These are phyloP conservation scores for Fraxinus greggii DNA, from an alignment of 305 asterid genomes.

Conservation along the genomic window DNA sequence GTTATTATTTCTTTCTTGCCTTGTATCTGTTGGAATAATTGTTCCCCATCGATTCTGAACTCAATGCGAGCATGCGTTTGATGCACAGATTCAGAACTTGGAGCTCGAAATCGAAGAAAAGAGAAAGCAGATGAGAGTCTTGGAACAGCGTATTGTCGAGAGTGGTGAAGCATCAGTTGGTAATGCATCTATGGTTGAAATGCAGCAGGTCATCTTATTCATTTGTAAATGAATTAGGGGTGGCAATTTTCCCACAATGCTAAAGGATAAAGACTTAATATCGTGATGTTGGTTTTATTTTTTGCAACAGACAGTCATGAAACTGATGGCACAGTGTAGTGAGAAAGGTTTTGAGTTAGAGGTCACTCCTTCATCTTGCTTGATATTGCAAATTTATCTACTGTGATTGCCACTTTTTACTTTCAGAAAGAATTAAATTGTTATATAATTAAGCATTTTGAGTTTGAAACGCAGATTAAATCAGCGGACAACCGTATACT, in stretches of 20 bases:
- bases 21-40: slow-evolving; percentile 18
- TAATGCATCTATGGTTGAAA: slow-evolving; percentile 77
- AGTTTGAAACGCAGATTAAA: slow-evolving; percentile 65
- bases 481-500: slow-evolving; percentile 94
- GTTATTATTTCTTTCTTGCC: slow-evolving; percentile 8
- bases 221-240: slow-evolving; percentile 4
- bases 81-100: slow-evolving; percentile 70
- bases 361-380: slow-evolving; percentile 38
- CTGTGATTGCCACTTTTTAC: slow-evolving; percentile 22
- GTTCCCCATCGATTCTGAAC: slow-evolving; percentile 17
- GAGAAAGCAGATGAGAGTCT: slow-evolving; percentile 71
- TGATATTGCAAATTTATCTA: slow-evolving; percentile 15
- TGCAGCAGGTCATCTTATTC: slow-evolving; percentile 73
- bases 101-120: slow-evolving; percentile 90
- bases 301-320: slow-evolving; percentile 63
- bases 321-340: slow-evolving; percentile 80
- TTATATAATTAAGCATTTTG: slow-evolving; percentile 24
- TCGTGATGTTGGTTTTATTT: slow-evolving; percentile 20
- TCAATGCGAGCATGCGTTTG: slow-evolving; percentile 1
- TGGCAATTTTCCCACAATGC: not conserved
- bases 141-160: slow-evolving; percentile 83
- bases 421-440: not conserved
- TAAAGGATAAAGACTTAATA: slow-evolving; percentile 12
- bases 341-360: slow-evolving; percentile 93
- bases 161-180: slow-evolving; percentile 85